These are phyloP conservation scores for Malus asiatica DNA, from an alignment of 306 rosid species.

Conservation along the genomic window DNA sequence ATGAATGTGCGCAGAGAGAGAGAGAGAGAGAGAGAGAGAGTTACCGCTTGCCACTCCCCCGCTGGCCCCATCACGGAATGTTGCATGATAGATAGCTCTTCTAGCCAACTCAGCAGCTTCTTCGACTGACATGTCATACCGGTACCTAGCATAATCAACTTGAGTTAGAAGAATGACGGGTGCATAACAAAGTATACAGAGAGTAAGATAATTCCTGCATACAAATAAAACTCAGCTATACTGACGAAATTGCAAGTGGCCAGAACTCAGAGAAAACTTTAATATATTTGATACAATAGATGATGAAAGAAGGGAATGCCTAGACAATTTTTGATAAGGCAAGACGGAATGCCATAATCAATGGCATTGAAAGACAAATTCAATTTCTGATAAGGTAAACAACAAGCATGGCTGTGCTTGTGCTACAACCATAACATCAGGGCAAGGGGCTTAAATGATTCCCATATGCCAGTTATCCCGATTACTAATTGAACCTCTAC, in stretches of 20 bases:
- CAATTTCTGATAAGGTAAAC: no score
- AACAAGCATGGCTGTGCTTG: neutral
- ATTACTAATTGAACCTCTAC: neutral
- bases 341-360: no score
- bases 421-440: neutral
- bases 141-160: conserved; percentile 39
- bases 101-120: conserved; percentile 91
- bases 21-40: neutral
- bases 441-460: neutral
- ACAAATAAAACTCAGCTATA: no score
- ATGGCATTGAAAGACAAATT: neutral
- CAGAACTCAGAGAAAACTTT: neutral
- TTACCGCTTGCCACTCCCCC: conserved; percentile 97
- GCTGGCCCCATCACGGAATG: conserved; percentile 94
- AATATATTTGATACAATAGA: neutral
- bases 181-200: neutral
- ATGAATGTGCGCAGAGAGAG: neutral
- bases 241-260: no score
- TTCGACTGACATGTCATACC: conserved; percentile 60
- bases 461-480: neutral
- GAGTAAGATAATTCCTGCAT: no score
- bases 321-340: neutral
- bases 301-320: neutral
- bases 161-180: neutral
- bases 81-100: conserved; percentile 87